Conservation (phyloP, 257 asterid genomes). For the Penstemon eatonii region DNA sequence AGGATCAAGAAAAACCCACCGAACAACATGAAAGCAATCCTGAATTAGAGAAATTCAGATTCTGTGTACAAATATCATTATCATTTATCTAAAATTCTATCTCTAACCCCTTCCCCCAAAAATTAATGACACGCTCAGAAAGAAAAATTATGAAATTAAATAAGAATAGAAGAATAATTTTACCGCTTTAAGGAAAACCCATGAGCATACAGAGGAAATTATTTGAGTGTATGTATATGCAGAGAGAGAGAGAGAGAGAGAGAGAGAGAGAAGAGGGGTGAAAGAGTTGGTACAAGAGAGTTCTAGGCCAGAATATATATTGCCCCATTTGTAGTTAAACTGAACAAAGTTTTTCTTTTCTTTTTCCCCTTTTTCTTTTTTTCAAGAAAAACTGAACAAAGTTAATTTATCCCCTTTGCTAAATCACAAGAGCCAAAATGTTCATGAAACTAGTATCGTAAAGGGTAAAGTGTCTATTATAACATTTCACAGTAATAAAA, state of each 20-base stretch:
- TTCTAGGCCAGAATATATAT: conserved; percentile 1
- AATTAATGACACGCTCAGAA: not conserved
- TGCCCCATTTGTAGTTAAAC: not conserved
- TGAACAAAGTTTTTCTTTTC: not conserved
- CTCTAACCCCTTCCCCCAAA: not conserved
- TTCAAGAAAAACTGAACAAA: no score
- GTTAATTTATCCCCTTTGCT: no score
- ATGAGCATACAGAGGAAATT: conserved; percentile 15
- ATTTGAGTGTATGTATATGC: not conserved
- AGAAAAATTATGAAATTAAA: not conserved
- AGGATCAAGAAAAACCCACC: conserved; percentile 5
- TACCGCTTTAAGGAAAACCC: conserved; percentile 22
- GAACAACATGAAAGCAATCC: conserved; percentile 3
- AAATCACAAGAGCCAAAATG: no score
- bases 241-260: conserved; percentile 6
- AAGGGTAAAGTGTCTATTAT: no score
- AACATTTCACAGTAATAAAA: no score
- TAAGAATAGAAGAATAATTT: conserved; percentile 16
- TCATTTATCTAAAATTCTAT: not conserved
- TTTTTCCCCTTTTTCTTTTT: no score
- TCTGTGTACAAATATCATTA: not conserved
- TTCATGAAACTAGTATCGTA: no score
- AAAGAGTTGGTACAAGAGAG: conserved; percentile 25
- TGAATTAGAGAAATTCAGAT: conserved; percentile 1
- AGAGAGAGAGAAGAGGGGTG: conserved; percentile 12